These are phyloP conservation scores for Cocos nucifera DNA, from an alignment of 176 grass and related monocot species.

Conservation along the genomic window DNA sequence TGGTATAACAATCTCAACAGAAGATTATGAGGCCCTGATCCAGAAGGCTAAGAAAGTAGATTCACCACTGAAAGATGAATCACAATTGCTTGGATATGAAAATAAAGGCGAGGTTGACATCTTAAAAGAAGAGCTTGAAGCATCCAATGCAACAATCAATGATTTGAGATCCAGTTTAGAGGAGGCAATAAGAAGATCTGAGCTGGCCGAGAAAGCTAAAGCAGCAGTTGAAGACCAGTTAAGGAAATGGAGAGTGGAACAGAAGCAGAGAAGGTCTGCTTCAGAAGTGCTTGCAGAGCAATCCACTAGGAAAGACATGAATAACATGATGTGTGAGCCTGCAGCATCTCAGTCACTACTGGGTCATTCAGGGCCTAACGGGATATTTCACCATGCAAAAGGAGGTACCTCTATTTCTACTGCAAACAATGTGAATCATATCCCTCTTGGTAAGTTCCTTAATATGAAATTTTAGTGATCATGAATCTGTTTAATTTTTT, in stretches of 20 bases:
- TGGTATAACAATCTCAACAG: background rate
- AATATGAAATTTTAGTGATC: constrained; percentile 46
- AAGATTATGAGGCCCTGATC: background rate
- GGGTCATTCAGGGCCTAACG: background rate
- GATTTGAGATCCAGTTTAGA: constrained; percentile 45
- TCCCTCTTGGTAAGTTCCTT: constrained; percentile 42
- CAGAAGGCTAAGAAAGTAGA: background rate
- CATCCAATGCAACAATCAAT: constrained; percentile 28
- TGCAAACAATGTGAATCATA: constrained; percentile 1
- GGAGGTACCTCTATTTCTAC: background rate
- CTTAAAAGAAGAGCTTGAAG: constrained; percentile 23
- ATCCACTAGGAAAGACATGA: background rate
- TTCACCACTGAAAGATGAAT: constrained; percentile 2
- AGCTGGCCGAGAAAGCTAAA: constrained; percentile 50
- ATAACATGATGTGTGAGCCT: background rate
- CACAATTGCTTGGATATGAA: constrained; percentile 13
- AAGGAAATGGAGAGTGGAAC: constrained; percentile 25
- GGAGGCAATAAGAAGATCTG: constrained; percentile 31
- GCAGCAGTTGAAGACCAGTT: constrained; percentile 40
- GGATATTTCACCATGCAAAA: background rate
- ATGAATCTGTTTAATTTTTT: no score
- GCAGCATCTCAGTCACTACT: background rate
- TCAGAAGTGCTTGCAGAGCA: background rate
- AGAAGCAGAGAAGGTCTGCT: constrained; percentile 2
- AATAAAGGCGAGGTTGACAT: background rate